Conservation (phyloP, 768 basidiomycete genomes). For the Tylopilus subfusipes region DNA sequence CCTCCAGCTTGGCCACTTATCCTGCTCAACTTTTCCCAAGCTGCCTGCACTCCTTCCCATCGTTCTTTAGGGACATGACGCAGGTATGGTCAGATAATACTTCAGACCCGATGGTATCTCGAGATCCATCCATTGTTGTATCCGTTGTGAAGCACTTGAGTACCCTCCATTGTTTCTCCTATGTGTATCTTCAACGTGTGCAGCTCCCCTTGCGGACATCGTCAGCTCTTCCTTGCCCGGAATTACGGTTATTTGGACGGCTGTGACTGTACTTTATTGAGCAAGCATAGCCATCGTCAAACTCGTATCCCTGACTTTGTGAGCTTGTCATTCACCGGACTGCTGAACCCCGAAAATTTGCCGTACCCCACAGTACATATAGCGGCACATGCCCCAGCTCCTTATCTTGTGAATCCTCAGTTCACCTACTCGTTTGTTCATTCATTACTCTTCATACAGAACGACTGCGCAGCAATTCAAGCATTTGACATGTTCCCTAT, state of each 20-base stretch:
- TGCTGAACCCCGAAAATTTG: background rate
- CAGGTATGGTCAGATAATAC: background rate
- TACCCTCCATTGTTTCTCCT: background rate
- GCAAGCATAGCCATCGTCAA: background rate
- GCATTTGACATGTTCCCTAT: constrained; percentile 36
- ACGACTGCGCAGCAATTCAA: background rate
- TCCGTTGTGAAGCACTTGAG: constrained; percentile 1
- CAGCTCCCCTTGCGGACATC: background rate
- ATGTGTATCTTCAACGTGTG: background rate
- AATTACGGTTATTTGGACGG: background rate
- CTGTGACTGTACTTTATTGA: background rate
- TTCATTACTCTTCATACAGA: background rate
- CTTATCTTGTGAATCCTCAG: background rate
- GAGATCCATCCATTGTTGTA: constrained; percentile 1
- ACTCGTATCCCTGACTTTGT: background rate
- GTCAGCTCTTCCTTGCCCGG: background rate
- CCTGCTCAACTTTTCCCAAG: constrained; percentile 3
- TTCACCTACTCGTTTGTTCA: background rate
- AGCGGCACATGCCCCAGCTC: background rate
- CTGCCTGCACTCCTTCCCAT: background rate
- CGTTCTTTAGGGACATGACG: background rate
- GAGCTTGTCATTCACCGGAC: constrained; percentile 2
- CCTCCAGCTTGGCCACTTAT: background rate
- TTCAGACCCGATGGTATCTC: background rate
- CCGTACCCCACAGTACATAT: background rate